phyloP scores from a whole-genome alignment of 2,329 filamentous ascomycete species.

The Chaetomiaceae sp. region DNA sequence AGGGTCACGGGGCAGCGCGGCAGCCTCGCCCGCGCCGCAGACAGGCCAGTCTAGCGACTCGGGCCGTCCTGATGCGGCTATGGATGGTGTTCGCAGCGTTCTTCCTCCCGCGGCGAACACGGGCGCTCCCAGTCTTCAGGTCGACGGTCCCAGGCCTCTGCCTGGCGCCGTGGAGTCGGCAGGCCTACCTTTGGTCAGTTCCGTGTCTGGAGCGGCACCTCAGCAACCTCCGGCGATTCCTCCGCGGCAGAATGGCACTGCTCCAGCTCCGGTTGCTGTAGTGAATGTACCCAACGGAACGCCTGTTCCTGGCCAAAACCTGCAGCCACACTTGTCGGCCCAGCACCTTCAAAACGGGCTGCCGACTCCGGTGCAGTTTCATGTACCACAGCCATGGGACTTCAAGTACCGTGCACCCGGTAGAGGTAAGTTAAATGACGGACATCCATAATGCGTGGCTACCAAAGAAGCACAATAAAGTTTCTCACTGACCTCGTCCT shows the following conservation, averaged over 20 bases:
- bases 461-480: not conserved
- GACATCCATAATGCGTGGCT: not conserved
- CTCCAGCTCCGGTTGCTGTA: not conserved
- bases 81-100: constrained; percentile 27
- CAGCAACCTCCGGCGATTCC: constrained; percentile 28
- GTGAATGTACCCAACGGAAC: constrained; percentile 26
- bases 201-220: constrained; percentile 31
- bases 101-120: constrained; percentile 9
- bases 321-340: constrained; percentile 20
- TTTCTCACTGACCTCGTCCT: constrained; percentile 20
- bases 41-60: constrained; percentile 33
- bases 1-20: constrained; percentile 46
- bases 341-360: constrained; percentile 33
- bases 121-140: constrained; percentile 9
- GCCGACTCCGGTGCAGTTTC: constrained; percentile 29
- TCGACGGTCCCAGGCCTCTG: constrained; percentile 30
- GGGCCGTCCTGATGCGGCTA: constrained; percentile 27
- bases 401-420: constrained; percentile 33
- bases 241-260: constrained; percentile 17
- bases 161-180: constrained; percentile 39
- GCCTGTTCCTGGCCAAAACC: constrained; percentile 19
- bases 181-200: constrained; percentile 36
- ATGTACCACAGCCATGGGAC: constrained; percentile 28
- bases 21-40: constrained; percentile 44
- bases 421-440: constrained; percentile 33